A percentile compares a stretch with the other conserved stretches of the same genome.
Conservation (phyloP, 163 green algal genomes). For the Scenedesmus sp. region DNA sequence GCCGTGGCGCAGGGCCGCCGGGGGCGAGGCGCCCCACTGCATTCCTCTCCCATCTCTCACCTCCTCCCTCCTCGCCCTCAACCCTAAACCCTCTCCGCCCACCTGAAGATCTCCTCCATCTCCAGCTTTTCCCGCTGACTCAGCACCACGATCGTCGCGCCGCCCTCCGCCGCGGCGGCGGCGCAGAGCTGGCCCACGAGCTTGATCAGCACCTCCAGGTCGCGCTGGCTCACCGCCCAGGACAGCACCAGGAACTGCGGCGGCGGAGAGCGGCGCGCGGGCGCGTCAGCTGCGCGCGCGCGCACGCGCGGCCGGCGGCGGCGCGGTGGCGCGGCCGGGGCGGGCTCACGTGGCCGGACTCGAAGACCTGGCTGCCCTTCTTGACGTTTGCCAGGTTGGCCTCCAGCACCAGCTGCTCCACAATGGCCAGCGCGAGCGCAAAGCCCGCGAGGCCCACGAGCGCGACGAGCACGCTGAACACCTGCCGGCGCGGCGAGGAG, state of each 20-base stretch:
- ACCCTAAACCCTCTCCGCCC: too few species aligned
- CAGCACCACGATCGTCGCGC: slow-evolving; percentile 53
- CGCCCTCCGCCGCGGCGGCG: slow-evolving; percentile 46
- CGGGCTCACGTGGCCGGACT: slow-evolving; percentile 47
- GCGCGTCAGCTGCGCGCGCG: neutral
- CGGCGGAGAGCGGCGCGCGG: too few species aligned
- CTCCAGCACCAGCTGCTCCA: slow-evolving; percentile 51
- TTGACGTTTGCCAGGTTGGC: slow-evolving; percentile 53
- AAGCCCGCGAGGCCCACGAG: slow-evolving; percentile 46
- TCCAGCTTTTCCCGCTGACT: slow-evolving; percentile 57
- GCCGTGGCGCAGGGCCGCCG: too few species aligned
- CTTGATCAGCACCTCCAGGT: slow-evolving; percentile 59
- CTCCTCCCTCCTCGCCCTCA: too few species aligned
- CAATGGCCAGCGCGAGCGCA: slow-evolving; percentile 58
- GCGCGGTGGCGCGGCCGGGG: neutral
- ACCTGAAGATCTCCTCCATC: slow-evolving; percentile 60
- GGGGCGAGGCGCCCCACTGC: too few species aligned
- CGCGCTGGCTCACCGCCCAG: slow-evolving; percentile 51
- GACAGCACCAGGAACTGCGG: slow-evolving; percentile 51
- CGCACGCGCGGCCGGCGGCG: neutral
- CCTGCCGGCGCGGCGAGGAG: slow-evolving; percentile 2
- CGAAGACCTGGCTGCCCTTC: slow-evolving; percentile 53
- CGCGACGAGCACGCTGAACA: slow-evolving; percentile 50
- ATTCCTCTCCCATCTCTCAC: too few species aligned
- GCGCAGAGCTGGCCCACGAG: slow-evolving; percentile 51